Conservation (phyloP, 495 filamentous ascomycete species). For the Penicillium cosmopolitanum region DNA sequence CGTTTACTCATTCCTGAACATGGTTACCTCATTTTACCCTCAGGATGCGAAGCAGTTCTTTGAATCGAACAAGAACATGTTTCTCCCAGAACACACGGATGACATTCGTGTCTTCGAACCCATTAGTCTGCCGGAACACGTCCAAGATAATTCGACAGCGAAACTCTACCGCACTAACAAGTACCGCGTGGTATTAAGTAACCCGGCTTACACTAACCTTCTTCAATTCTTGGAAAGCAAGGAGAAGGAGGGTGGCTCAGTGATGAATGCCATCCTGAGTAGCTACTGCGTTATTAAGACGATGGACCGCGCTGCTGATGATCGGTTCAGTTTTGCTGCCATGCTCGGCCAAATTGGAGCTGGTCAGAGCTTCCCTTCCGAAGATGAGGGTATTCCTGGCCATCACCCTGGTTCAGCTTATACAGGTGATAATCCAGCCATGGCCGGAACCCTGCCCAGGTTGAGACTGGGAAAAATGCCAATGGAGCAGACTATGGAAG, state of each 20-base stretch:
- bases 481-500: constrained; percentile 74
- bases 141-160: constrained; percentile 68
- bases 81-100: constrained; percentile 74
- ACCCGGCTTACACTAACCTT: constrained; percentile 74
- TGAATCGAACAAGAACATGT: constrained; percentile 63
- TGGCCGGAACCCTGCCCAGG: constrained; percentile 55
- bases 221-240: constrained; percentile 88
- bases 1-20: constrained; percentile 85
- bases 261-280: constrained; percentile 75
- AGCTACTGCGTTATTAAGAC: constrained; percentile 72
- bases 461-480: constrained; percentile 79
- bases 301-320: constrained; percentile 73
- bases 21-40: constrained; percentile 72
- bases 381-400: constrained; percentile 93
- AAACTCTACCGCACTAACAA: constrained; percentile 81
- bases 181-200: constrained; percentile 85
- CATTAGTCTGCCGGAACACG: constrained; percentile 75
- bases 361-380: constrained; percentile 70
- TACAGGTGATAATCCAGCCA: constrained; percentile 63
- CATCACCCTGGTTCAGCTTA: constrained; percentile 85
- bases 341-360: constrained; percentile 67
- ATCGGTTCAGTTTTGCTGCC: constrained; percentile 78
- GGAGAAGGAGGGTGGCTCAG: constrained; percentile 72
- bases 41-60: constrained; percentile 75
- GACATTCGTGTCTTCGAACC: constrained; percentile 70